Conservation (phyloP, 2,329 filamentous ascomycete genomes). For the Scytalidium lignicola region DNA sequence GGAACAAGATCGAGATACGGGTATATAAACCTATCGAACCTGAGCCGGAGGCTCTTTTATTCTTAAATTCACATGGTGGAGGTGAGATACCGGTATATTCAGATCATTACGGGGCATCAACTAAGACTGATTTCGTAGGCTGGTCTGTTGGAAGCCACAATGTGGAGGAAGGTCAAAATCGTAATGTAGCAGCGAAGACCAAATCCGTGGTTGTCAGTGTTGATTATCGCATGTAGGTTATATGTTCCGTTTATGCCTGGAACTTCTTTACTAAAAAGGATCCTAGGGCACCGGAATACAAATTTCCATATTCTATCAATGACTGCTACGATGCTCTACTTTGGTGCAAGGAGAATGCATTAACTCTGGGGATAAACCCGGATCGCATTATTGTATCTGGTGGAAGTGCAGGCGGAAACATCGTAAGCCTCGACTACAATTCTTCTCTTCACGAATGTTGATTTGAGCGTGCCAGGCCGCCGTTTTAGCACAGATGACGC, state of each 20-base stretch:
- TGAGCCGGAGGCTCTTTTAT: background rate
- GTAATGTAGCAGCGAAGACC: conserved; percentile 1
- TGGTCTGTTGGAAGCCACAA: conserved; percentile 13
- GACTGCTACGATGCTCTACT: conserved; percentile 9
- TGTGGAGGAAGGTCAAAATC: conserved; percentile 12
- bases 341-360: conserved; percentile 6
- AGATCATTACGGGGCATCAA: no score
- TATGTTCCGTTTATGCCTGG: no score
- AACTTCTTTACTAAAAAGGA: background rate
- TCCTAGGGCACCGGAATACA: conserved; percentile 11
- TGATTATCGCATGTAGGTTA: conserved; percentile 11
- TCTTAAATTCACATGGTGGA: background rate
- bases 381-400: conserved; percentile 10
- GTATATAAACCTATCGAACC: background rate
- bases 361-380: conserved; percentile 7
- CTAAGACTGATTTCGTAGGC: background rate
- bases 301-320: conserved; percentile 13
- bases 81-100: no score
- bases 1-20: background rate
- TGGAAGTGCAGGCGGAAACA: conserved; percentile 14
- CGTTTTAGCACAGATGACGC: conserved; percentile 6
- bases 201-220: conserved; percentile 11
- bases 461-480: conserved; percentile 2
- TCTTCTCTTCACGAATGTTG: background rate
- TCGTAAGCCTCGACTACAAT: conserved; percentile 1